phyloP scores from a whole-genome alignment of 75 land plant genomes.

The Pinus tabuliformis region DNA sequence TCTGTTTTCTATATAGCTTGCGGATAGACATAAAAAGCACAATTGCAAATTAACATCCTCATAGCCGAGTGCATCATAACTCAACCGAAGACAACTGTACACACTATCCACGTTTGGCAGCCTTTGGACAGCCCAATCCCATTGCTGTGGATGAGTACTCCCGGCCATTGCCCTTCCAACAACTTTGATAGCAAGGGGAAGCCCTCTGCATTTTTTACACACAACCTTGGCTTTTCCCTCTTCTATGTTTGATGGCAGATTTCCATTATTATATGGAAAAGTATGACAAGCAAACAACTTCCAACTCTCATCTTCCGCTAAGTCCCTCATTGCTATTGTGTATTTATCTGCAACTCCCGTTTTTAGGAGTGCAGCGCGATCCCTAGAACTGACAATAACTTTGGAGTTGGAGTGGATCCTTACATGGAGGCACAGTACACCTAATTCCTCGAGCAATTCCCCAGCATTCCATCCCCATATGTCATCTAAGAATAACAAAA shows the following conservation, averaged over 20 bases:
- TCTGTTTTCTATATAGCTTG: conserved; percentile 6
- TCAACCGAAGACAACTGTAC: conserved; percentile 14
- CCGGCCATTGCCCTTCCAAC: conserved; percentile 27
- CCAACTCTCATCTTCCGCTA: conserved; percentile 19
- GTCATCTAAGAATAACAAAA: conserved; percentile 19
- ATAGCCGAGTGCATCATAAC: conserved; percentile 11
- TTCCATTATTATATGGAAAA: background rate
- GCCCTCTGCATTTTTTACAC: conserved; percentile 14
- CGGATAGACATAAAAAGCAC: conserved; percentile 14
- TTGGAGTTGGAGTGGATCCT: background rate
- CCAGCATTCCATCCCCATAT: conserved; percentile 6
- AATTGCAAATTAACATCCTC: conserved; percentile 5
- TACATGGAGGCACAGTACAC: background rate
- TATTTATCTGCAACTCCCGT: background rate
- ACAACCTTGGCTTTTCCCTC: conserved; percentile 12
- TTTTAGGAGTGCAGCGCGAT: background rate
- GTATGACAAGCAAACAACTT: conserved; percentile 15
- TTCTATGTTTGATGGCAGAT: conserved; percentile 2
- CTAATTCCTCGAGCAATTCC: conserved; percentile 9
- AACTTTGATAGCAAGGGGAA: conserved; percentile 30
- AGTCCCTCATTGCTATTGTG: background rate
- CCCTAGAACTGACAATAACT: conserved; percentile 2
- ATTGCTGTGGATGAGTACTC: background rate
- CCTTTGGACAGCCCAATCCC: conserved; percentile 12
- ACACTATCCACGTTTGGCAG: conserved; percentile 16